phyloP scores from a whole-genome alignment of 768 basidiomycete species.

The Russula sp. region DNA sequence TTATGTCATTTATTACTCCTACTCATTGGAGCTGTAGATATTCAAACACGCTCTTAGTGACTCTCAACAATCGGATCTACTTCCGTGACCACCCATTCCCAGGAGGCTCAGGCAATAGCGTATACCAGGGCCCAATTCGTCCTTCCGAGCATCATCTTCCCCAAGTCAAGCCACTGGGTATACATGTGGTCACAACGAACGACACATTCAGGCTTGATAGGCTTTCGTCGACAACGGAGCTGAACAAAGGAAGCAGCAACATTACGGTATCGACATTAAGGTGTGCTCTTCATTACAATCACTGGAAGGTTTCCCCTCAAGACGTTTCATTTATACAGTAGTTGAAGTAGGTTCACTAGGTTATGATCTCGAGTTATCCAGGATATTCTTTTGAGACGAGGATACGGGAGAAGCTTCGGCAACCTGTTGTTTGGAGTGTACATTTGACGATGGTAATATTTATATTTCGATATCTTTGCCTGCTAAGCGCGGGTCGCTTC shows the following conservation, averaged over 20 bases:
- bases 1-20: background rate
- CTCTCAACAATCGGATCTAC: conserved; percentile 23
- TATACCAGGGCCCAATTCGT: background rate
- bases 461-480: too few relatives aligned
- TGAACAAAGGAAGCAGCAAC: background rate
- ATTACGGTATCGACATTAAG: background rate
- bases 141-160: background rate
- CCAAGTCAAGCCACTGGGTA: background rate
- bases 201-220: background rate
- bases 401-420: too few relatives aligned
- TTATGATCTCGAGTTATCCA: too few relatives aligned
- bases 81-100: conserved; percentile 9
- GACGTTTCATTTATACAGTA: too few relatives aligned
- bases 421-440: too few relatives aligned
- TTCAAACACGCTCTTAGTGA: conserved; percentile 27
- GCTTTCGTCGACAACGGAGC: background rate
- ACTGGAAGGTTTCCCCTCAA: background rate
- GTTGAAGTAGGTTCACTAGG: too few relatives aligned
- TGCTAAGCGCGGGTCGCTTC: too few relatives aligned
- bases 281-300: background rate
- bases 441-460: too few relatives aligned
- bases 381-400: too few relatives aligned
- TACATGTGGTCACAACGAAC: background rate
- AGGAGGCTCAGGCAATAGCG: background rate
- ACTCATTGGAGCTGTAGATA: conserved; percentile 1